Evolutionary conservation across 2,329 filamentous ascomycete species (phyloP).

Genomic region (Pseudogymnoascus sp.): DNA sequence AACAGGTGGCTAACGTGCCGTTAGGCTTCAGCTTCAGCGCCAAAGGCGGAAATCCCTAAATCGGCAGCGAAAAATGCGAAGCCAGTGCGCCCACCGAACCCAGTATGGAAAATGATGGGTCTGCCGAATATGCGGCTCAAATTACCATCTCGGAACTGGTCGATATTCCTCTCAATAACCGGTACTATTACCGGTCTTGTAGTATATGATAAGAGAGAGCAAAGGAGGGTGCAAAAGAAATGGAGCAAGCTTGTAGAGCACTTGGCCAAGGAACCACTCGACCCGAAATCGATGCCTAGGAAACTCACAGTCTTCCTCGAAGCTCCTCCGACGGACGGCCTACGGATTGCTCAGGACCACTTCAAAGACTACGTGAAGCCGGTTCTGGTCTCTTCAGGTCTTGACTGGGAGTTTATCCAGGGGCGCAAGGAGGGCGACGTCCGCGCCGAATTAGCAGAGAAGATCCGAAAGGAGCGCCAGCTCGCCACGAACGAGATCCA

Average conservation of each 20-base stretch:
- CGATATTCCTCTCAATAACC: conserved; percentile 82
- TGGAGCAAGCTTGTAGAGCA: conserved; percentile 83
- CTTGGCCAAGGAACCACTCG: conserved; percentile 68
- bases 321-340: conserved; percentile 76
- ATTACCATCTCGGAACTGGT: conserved; percentile 93
- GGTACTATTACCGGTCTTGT: conserved; percentile 71
- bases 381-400: conserved; percentile 74
- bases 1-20: conserved; percentile 2
- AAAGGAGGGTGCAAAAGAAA: conserved; percentile 73
- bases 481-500: conserved; percentile 27
- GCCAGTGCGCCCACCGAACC: conserved; percentile 50
- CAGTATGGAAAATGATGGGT: conserved; percentile 71
- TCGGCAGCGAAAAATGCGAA: conserved; percentile 33
- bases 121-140: conserved; percentile 74
- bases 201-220: conserved; percentile 88
- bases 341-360: conserved; percentile 82
- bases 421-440: conserved; percentile 90
- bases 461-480: conserved; percentile 64
- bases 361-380: conserved; percentile 96
- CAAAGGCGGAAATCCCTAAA: conserved; percentile 29
- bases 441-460: conserved; percentile 76
- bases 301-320: conserved; percentile 81
- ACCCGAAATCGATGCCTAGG: conserved; percentile 64
- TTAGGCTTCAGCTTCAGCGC: conserved; percentile 27
- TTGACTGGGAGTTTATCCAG: conserved; percentile 96